Conservation (phyloP, 1,284 basidiomycete species). For the Cutaneotrichosporon dermatis region DNA sequence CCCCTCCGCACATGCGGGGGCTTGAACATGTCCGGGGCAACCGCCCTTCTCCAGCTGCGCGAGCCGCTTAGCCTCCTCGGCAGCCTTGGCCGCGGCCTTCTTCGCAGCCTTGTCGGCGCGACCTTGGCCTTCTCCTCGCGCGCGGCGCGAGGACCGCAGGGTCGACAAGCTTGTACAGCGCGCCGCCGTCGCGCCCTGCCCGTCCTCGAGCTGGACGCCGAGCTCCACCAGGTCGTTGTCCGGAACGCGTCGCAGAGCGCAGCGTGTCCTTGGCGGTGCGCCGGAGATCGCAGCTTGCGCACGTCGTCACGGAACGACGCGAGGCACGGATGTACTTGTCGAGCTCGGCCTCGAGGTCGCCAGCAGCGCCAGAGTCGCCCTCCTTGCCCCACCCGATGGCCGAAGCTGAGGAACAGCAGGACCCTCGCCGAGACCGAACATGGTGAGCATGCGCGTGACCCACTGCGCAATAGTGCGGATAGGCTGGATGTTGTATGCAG, state of each 20-base stretch:
- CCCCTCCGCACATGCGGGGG: constrained; percentile 68
- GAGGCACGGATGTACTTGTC: constrained; percentile 85
- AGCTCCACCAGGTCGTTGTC: constrained; percentile 87
- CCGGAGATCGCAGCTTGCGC: constrained; percentile 64
- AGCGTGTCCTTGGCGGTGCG: constrained; percentile 64
- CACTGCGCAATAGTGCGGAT: constrained; percentile 74
- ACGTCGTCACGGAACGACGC: constrained; percentile 90
- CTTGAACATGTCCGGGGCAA: constrained; percentile 78
- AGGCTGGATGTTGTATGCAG: constrained; percentile 60
- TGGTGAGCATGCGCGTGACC: constrained; percentile 82
- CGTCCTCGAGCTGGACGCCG: constrained; percentile 90
- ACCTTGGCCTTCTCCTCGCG: constrained; percentile 84
- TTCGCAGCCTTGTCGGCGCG: constrained; percentile 73
- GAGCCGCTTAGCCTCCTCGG: constrained; percentile 66
- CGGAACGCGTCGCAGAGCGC: constrained; percentile 80
- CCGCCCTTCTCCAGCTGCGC: constrained; percentile 83
- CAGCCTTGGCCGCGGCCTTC: constrained; percentile 69
- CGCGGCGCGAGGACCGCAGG: constrained; percentile 75
- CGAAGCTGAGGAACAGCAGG: constrained; percentile 22
- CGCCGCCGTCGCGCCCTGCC: constrained; percentile 83
- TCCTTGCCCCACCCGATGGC: constrained; percentile 53
- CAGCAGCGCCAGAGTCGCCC: constrained; percentile 30
- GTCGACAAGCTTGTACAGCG: constrained; percentile 87
- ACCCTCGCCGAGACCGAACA: constrained; percentile 93
- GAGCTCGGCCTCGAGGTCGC: constrained; percentile 72